Evolutionary conservation across 2,329 filamentous ascomycete species (phyloP).

Genomic region (Myriosclerotinia duriaeana): DNA sequence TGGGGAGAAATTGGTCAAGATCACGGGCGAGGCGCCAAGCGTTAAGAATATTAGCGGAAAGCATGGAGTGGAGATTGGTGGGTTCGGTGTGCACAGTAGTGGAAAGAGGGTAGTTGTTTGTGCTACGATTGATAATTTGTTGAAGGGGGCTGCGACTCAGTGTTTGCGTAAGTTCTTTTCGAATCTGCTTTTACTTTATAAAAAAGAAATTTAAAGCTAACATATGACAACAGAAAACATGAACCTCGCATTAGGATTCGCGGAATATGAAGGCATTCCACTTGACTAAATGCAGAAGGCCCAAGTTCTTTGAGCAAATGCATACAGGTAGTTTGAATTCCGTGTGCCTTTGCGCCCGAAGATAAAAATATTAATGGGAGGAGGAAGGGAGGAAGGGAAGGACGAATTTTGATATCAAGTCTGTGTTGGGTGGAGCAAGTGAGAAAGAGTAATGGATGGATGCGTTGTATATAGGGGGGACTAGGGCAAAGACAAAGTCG

Average conservation of each 20-base stretch:
- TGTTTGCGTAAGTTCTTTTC: conserved; percentile 70
- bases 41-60: conserved; percentile 83
- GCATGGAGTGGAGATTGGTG: conserved; percentile 91
- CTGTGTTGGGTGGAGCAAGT: neutral
- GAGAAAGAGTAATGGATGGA: neutral
- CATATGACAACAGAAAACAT: conserved; percentile 67
- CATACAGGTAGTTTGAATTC: conserved; percentile 23
- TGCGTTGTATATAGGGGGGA: conserved; percentile 2
- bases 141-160: conserved; percentile 91
- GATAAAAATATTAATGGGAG: neutral
- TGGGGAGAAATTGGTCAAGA: conserved; percentile 91
- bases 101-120: conserved; percentile 94
- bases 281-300: conserved; percentile 36
- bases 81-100: conserved; percentile 86
- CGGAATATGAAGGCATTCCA: conserved; percentile 85
- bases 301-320: conserved; percentile 11
- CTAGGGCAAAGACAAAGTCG: neutral
- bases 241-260: conserved; percentile 87
- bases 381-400: neutral
- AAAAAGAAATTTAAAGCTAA: neutral
- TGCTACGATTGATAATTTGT: conserved; percentile 87
- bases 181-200: conserved; percentile 23
- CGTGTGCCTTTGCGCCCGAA: conserved; percentile 17
- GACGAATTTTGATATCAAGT: neutral
- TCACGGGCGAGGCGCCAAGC: conserved; percentile 80